Evolutionary conservation across 1,139 yeast genomes (phyloP), one percentile per base, ranked within the genome.

Genomic region (Blastobotrys elegans): DNA sequence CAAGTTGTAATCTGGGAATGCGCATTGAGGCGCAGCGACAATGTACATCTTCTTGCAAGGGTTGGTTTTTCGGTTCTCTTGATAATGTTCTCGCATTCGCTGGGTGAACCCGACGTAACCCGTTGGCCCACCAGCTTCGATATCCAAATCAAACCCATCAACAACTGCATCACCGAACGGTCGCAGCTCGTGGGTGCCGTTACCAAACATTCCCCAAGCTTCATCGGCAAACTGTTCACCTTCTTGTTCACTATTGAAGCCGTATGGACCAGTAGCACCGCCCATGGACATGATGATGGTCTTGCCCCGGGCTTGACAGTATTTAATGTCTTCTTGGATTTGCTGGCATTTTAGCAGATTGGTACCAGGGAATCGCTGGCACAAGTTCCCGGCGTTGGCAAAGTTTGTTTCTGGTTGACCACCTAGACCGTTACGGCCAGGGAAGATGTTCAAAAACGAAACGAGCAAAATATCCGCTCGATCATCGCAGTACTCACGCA

Each of bases 1-100:
- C 40, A 85, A 79, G 40, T 85, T 78, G 11, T 83, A 89, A 71
- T 90, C 97, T 18, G 97, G 97, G 61, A 82, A 84, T 22, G 84
- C 85, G 69, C 97, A 90, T 70, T 90, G 97, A 24, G 97, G 97
- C 54, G 97, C 95, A 54, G 96, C 96, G 48, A 95, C 77, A 44
- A 90, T 71, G 65, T 84, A 88, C 68, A 84, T 88, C 16, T 65
- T 61, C 63, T 58, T 60, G n/a, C 40, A 42, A 8, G 38, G 29
- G 6, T 14, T 21, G 17, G 17, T 17, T 27, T 61, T 54, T 16
- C 60, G 83, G 16, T 69, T 60, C 8, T 52, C 30, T 18, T 70
- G 69, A 57, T 75, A 87, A 53, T 77, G 69, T 2, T 62, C 57
- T 69, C 92, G 80, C 60, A 90, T 73, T 40, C 58, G 56, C 18